Base-by-base conservation (phyloP, 108 stramenopile species). In the Aurantiochytrium sp. region DNA sequence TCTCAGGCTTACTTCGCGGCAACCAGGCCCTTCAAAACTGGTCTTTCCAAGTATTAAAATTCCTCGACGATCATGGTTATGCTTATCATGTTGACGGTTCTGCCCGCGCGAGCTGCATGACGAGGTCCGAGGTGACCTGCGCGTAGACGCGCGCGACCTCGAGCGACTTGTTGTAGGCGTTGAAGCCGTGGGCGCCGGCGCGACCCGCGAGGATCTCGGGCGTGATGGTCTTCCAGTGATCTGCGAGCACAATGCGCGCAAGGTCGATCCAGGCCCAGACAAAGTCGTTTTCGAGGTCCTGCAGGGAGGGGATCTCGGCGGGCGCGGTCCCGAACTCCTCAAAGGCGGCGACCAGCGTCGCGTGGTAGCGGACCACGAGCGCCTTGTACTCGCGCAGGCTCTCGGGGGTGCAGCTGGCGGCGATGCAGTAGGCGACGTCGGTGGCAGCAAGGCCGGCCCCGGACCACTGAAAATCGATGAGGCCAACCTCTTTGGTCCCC, bases 401-500 rank as follows among this genome's bases (percentile, higher is more conserved):
- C 27, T 88, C 89, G 1, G 87, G 86, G 73, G 86, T 87, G 36
- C 90, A 85, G 52, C 90, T 88, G 24, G 93, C 91, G 4, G 89
- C 81, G 30, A 95, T 87, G 73, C 89, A 90, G 68, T 95, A 94
- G 17, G 95, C 95, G 52, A 95, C 88, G 86, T 95, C 95, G 19
- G 93, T 94, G 22, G 95, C 95, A n/a, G 94, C 95, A 17, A 95
- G 87, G 19, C 95, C 95, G 86, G 92, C 92, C 3, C 95, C 95
- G 59, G 59, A 65, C 93, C 93, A 95, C 90, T 95, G 95, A 87
- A 94, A 95, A 85, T 95, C 95, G 45, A 95, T 92, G 10, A 95
- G 68, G 21, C 93, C 94, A 15, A 95, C 94, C 52, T 93, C 90
- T 21, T 92, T 39, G 73, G 69, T 31, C 0, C 91, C 27, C n/a